Evolutionary conservation across 331 rosid species (phyloP).

Genomic region (Malus hybrid): DNA sequence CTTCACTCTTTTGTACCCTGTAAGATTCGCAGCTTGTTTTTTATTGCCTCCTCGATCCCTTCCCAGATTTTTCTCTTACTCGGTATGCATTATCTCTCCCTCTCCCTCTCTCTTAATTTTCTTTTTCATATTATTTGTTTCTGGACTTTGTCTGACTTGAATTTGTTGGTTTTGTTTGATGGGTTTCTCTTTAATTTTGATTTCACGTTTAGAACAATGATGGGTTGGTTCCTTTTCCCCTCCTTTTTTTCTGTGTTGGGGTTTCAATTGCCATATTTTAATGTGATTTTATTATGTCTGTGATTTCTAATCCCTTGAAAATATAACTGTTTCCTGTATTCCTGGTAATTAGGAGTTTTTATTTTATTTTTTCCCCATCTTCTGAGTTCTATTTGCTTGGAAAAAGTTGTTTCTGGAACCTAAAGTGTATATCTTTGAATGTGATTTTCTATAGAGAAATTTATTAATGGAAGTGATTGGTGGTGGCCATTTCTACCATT

Average conservation of each 20-base stretch:
- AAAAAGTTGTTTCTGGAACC: not conserved
- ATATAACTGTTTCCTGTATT: not conserved
- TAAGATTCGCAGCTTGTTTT: not conserved
- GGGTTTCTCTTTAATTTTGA: not conserved
- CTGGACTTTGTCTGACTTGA: not conserved
- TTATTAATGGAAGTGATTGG: not conserved
- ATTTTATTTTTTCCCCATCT: too few relatives aligned
- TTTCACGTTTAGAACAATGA: not conserved
- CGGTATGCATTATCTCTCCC: constrained; percentile 19
- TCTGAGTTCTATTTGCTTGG: not conserved
- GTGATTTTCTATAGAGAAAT: not conserved
- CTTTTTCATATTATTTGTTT: not conserved
- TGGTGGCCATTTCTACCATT: not conserved
- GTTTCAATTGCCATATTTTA: not conserved
- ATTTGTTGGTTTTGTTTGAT: not conserved
- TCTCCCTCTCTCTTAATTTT: not conserved
- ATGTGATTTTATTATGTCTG: not conserved
- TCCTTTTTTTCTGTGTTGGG: not conserved
- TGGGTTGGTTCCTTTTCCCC: not conserved
- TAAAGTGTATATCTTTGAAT: not conserved
- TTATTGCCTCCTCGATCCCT: not conserved
- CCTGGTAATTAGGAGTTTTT: not conserved
- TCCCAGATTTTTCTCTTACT: not conserved
- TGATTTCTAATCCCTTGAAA: not conserved
- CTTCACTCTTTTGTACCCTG: not conserved